These are phyloP conservation scores for Paraleonurus japonicus DNA, from an alignment of 257 asterid species.

Conservation along the genomic window DNA sequence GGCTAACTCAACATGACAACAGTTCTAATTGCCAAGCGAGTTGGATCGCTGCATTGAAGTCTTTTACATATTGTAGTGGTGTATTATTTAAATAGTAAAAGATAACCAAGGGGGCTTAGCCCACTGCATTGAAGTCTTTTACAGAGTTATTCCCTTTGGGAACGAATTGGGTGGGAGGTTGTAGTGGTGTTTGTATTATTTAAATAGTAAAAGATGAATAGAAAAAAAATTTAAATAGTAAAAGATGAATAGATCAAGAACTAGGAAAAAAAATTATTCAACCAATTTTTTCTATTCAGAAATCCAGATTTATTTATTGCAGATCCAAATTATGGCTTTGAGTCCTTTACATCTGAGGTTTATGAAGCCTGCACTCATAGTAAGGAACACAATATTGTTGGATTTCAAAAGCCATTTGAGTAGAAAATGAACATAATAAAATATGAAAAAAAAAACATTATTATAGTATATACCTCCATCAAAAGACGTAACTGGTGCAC, in stretches of 20 bases:
- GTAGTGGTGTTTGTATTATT: not conserved
- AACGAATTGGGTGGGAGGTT: too few relatives aligned
- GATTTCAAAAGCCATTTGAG: not conserved
- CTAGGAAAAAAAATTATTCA: not conserved
- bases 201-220: too few relatives aligned
- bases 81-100: not conserved
- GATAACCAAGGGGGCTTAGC: too few relatives aligned
- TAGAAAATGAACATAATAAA: not conserved
- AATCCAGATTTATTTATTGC: not conserved
- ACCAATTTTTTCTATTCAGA: not conserved
- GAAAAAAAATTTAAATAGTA: not conserved
- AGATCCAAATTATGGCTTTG: not conserved
- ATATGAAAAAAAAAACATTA: not conserved
- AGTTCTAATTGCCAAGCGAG: not conserved
- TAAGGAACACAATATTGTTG: not conserved
- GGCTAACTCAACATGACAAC: not conserved
- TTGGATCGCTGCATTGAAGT: not conserved
- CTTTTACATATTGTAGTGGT: not conserved
- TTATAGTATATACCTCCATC: conserved; percentile 66
- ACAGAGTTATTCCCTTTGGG: too few relatives aligned
- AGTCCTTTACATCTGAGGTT: not conserved
- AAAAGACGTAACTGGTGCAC: conserved; percentile 95
- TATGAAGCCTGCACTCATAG: not conserved
- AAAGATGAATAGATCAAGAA: not conserved
- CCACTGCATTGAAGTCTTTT: too few relatives aligned